These are phyloP conservation scores for Aspergillus carlsbadensis DNA, from an alignment of 495 filamentous ascomycete species.

Conservation along the genomic window DNA sequence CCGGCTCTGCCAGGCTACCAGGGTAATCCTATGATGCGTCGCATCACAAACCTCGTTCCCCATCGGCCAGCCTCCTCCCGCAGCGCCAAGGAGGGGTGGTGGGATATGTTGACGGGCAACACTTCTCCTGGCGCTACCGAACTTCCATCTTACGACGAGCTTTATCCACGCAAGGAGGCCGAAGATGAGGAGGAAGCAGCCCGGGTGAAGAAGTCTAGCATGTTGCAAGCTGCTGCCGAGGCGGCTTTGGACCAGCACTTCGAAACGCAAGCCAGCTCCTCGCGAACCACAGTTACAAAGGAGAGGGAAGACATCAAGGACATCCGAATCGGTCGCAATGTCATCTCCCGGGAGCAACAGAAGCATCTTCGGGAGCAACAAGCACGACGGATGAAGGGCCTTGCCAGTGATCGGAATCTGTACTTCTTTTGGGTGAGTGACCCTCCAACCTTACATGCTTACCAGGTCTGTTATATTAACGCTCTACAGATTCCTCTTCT, in stretches of 20 bases:
- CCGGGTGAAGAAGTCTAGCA: conserved; percentile 61
- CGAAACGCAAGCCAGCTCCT: conserved; percentile 51
- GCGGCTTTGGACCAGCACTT: conserved; percentile 67
- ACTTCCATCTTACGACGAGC: conserved; percentile 79
- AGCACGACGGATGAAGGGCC: conserved; percentile 69
- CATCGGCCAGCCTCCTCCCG: conserved; percentile 47
- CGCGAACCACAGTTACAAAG: conserved; percentile 40
- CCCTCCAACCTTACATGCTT: neutral
- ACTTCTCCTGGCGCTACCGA: conserved; percentile 42
- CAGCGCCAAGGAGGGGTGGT: conserved; percentile 61
- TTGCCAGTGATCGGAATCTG: conserved; percentile 73
- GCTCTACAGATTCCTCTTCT: conserved; percentile 46
- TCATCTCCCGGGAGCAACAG: conserved; percentile 69
- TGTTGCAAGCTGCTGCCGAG: conserved; percentile 62
- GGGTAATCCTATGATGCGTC: conserved; percentile 67
- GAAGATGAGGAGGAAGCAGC: conserved; percentile 40
- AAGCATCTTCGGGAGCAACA: conserved; percentile 70
- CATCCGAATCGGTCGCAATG: conserved; percentile 44
- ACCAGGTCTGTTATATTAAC: conserved; percentile 17
- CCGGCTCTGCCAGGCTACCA: conserved; percentile 71
- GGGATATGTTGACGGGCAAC: conserved; percentile 60
- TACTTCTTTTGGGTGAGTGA: conserved; percentile 82
- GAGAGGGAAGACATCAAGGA: conserved; percentile 41
- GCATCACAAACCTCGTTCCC: conserved; percentile 72
- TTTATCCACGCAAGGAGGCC: conserved; percentile 60